Conservation (phyloP, 1,284 basidiomycete genomes). For the Moesziomyces antarcticus region DNA sequence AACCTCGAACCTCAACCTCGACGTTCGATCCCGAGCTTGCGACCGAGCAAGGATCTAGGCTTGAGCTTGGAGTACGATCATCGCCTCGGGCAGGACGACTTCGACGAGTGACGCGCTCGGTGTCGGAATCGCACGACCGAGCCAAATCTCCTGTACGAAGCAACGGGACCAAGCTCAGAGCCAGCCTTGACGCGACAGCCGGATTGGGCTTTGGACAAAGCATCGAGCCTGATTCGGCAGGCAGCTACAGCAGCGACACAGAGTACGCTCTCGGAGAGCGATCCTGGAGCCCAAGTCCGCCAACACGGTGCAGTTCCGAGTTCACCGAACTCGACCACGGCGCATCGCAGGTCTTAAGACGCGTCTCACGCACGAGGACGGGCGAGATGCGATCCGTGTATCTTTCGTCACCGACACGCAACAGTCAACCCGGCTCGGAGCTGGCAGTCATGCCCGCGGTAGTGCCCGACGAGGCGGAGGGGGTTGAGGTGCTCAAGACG, state of each 20-base stretch:
- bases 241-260: background rate
- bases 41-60: background rate
- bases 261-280: background rate
- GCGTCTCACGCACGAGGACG: slow-evolving; percentile 5
- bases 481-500: slow-evolving; percentile 12
- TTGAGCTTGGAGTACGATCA: background rate
- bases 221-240: background rate
- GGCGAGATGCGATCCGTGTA: slow-evolving; percentile 21
- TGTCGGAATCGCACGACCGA: slow-evolving; percentile 13
- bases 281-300: background rate
- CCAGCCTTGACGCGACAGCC: background rate
- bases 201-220: background rate
- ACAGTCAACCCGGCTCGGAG: background rate
- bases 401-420: background rate
- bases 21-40: background rate
- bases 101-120: slow-evolving; percentile 18
- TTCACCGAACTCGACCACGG: background rate
- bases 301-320: background rate
- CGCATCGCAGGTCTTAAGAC: slow-evolving; percentile 1
- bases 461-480: background rate
- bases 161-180: background rate
- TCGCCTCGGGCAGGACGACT: background rate
- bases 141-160: background rate
- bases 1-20: background rate
- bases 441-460: background rate